Evolutionary conservation across 352 stramenopile genomes (phyloP).

Genomic region (Blastocystis sp.): DNA sequence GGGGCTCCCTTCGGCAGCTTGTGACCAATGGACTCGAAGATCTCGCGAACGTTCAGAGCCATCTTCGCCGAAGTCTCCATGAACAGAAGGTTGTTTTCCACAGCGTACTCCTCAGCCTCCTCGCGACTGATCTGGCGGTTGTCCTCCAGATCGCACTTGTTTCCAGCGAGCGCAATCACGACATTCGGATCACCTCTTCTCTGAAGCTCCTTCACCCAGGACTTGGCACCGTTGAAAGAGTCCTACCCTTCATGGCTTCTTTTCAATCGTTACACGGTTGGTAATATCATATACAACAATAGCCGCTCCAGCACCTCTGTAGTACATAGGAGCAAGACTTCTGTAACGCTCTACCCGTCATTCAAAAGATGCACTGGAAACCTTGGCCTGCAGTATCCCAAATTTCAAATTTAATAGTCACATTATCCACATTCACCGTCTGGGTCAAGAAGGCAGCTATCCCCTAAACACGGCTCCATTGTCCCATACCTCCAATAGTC

Average conservation of each 20-base stretch:
- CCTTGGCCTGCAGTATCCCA: constrained; percentile 92
- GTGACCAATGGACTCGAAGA: constrained; percentile 75
- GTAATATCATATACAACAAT: constrained; percentile 93
- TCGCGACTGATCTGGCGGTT: constrained; percentile 79
- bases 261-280: constrained; percentile 71
- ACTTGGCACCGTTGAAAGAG: constrained; percentile 91
- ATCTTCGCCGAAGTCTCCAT: constrained; percentile 99
- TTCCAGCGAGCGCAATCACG: constrained; percentile 83
- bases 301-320: constrained; percentile 79
- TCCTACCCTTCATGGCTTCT: constrained; percentile 64
- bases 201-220: constrained; percentile 99
- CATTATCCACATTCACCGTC: constrained; percentile 89
- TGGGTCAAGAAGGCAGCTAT: constrained; percentile 91
- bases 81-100: constrained; percentile 95
- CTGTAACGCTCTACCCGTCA: constrained; percentile 77
- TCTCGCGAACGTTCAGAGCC: constrained; percentile 91
- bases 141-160: constrained; percentile 94
- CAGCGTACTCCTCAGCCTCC: constrained; percentile 90
- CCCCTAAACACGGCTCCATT: neutral
- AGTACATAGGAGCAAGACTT: constrained; percentile 93
- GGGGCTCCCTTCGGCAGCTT: constrained; percentile 48
- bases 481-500: constrained; percentile 72
- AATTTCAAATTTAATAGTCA: constrained; percentile 99
- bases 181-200: constrained; percentile 88
- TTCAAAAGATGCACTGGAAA: constrained; percentile 55